These are phyloP conservation scores for Imleria badia DNA, from an alignment of 768 basidiomycete genomes.

Conservation along the genomic window DNA sequence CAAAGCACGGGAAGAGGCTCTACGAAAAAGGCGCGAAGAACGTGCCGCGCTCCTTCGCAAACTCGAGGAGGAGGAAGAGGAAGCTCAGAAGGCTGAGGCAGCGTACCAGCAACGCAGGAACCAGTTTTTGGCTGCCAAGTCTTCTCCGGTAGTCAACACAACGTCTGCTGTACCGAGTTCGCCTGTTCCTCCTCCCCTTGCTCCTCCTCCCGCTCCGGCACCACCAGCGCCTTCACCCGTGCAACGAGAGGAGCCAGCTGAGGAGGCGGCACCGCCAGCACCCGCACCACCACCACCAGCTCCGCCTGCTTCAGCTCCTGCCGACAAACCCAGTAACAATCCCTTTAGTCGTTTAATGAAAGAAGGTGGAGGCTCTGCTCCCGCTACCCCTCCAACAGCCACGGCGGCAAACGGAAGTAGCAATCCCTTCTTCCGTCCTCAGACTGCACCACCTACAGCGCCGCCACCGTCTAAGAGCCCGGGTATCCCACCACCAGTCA, in stretches of 20 bases:
- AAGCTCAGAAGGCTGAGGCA: conserved; percentile 49
- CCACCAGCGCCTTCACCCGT: conserved; percentile 25
- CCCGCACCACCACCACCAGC: conserved; percentile 28
- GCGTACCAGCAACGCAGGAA: conserved; percentile 35
- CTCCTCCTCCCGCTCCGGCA: conserved; percentile 25
- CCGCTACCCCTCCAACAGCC: conserved; percentile 21
- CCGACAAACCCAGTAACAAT: conserved; percentile 64
- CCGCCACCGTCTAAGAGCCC: conserved; percentile 39
- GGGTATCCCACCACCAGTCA: conserved; percentile 45
- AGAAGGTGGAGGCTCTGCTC: conserved; percentile 39
- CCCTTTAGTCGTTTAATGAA: conserved; percentile 75
- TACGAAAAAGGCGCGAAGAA: conserved; percentile 75
- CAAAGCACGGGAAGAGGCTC: conserved; percentile 62
- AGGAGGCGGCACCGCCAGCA: conserved; percentile 32
- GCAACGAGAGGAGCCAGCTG: conserved; percentile 11
- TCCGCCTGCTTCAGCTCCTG: conserved; percentile 28
- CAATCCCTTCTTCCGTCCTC: conserved; percentile 74
- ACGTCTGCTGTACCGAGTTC: conserved; percentile 25
- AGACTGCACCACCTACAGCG: conserved; percentile 40
- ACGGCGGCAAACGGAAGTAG: conserved; percentile 47
- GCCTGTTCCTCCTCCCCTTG: conserved; percentile 37
- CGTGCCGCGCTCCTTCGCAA: conserved; percentile 66
- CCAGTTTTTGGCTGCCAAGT: conserved; percentile 39
- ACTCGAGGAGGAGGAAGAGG: conserved; percentile 67
- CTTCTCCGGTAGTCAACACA: conserved; percentile 29